phyloP scores from a whole-genome alignment of 2,329 filamentous ascomycete species.

The Niveomyces coronatus region DNA sequence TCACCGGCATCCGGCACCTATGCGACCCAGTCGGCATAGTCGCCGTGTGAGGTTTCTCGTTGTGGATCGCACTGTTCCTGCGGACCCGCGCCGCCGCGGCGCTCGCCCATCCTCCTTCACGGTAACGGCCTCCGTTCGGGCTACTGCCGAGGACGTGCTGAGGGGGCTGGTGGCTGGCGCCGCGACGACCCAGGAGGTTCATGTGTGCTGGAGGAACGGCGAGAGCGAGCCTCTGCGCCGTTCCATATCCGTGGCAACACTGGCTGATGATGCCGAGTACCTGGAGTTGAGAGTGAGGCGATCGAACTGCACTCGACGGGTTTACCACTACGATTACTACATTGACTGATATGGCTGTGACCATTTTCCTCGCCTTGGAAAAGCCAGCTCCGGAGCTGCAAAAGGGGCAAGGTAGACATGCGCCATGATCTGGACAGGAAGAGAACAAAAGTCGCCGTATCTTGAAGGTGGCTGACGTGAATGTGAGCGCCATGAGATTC shows the following conservation, averaged over 20 bases:
- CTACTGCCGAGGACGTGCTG: constrained; percentile 1
- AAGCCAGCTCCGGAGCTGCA: no score
- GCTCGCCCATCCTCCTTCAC: neutral
- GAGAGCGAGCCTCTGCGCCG: neutral
- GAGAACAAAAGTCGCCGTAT: no score
- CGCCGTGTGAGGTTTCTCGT: neutral
- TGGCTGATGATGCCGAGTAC: neutral
- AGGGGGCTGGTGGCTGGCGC: neutral
- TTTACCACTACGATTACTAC: neutral
- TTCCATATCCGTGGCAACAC: neutral
- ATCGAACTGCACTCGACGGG: neutral
- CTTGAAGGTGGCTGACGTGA: no score
- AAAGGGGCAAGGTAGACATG: no score
- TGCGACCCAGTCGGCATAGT: neutral
- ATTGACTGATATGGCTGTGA: neutral
- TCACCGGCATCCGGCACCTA: neutral
- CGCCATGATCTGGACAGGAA: no score
- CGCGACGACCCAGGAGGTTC: neutral
- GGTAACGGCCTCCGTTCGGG: neutral
- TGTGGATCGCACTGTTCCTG: neutral
- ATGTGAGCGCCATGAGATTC: no score
- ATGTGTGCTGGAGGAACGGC: neutral
- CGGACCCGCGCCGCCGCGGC: neutral
- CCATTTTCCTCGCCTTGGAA: no score
- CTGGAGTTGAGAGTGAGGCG: neutral